Percentiles rank a stretch among this genome's conserved stretches.
Conservation (phyloP, 2,329 filamentous ascomycete genomes). For the Cladorrhinum sp. region DNA sequence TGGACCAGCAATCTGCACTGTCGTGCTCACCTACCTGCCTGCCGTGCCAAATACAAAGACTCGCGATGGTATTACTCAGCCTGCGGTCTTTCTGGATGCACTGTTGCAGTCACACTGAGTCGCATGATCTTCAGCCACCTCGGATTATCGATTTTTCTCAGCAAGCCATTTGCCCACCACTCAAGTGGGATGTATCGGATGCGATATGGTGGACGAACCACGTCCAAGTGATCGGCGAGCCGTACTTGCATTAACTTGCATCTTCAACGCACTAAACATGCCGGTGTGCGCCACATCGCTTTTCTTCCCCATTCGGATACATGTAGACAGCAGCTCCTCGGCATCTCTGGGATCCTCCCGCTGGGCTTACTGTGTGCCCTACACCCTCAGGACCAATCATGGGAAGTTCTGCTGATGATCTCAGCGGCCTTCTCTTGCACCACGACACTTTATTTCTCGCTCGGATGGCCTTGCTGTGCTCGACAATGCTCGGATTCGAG, state of each 20-base stretch:
- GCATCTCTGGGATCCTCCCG: too few species aligned
- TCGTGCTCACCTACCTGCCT: background rate
- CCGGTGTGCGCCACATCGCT: background rate
- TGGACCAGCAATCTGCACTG: background rate
- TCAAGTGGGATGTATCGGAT: background rate
- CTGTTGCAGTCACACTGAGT: background rate
- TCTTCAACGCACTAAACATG: background rate
- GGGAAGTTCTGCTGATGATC: background rate
- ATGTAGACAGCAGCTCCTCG: too few species aligned
- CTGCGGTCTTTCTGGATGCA: too few species aligned
- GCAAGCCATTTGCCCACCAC: background rate
- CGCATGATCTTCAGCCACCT: background rate
- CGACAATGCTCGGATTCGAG: background rate
- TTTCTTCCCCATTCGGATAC: background rate
- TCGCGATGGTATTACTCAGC: background rate
- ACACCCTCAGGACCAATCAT: background rate
- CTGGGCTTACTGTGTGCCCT: too few species aligned
- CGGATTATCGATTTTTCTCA: slow-evolving; percentile 2
- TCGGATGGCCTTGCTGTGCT: background rate
- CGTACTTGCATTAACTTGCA: background rate
- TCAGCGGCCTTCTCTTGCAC: background rate
- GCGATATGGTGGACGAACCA: background rate
- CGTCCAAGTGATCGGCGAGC: background rate
- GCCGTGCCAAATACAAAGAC: too few species aligned
- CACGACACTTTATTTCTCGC: background rate